These are phyloP conservation scores for Limonium bicolor DNA, from an alignment of 148 eudicot species.

Conservation along the genomic window DNA sequence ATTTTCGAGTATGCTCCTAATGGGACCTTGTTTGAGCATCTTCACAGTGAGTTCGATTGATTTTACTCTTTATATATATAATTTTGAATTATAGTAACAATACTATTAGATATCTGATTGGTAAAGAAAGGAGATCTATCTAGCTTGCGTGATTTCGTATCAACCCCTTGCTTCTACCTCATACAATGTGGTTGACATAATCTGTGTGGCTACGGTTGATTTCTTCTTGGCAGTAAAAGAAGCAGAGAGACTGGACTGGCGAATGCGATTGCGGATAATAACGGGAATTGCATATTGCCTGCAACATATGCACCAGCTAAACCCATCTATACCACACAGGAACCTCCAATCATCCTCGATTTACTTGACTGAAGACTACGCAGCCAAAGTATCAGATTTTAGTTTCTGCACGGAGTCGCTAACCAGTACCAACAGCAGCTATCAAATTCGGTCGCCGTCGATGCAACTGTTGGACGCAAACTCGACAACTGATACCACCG, in stretches of 20 bases:
- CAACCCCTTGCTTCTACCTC: no score
- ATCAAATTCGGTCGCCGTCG: slow-evolving; percentile 28
- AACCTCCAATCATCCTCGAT: slow-evolving; percentile 59
- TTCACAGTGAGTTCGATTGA: slow-evolving; percentile 81
- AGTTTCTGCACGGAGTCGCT: slow-evolving; percentile 46
- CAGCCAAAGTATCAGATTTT: slow-evolving; percentile 80
- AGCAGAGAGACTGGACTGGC: slow-evolving; percentile 91
- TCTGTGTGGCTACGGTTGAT: no score
- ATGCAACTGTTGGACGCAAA: slow-evolving; percentile 31
- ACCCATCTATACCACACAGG: slow-evolving; percentile 46
- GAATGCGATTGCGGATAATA: slow-evolving; percentile 45
- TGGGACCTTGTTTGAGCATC: slow-evolving; percentile 92
- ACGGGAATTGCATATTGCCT: slow-evolving; percentile 92
- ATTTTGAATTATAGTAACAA: background rate
- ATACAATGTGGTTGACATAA: no score
- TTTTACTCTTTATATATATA: no score
- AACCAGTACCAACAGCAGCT: slow-evolving; percentile 15
- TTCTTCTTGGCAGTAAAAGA: slow-evolving; percentile 47
- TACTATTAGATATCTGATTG: no score
- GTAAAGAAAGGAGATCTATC: no score
- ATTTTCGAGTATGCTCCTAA: slow-evolving; percentile 97
- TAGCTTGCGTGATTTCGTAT: background rate
- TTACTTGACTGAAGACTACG: slow-evolving; percentile 84
- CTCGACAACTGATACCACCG: slow-evolving; percentile 14
- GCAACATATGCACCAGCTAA: slow-evolving; percentile 66